Percentiles rank a stretch among this genome's conserved stretches.
phyloP scores from a whole-genome alignment of 441 rosid genomes.

The Brassica balearica region DNA sequence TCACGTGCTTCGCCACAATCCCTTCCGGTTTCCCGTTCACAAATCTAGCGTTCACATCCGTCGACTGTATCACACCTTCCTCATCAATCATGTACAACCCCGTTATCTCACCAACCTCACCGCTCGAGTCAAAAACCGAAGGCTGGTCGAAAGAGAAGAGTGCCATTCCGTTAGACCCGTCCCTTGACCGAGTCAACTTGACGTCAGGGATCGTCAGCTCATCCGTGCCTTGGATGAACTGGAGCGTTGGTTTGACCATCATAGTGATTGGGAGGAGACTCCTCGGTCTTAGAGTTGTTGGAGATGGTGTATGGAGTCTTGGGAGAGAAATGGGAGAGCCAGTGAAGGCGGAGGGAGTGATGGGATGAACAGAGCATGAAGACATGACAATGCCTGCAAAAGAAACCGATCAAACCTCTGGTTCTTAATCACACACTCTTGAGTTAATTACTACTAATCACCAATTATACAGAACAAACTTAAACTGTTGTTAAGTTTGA shows the following conservation, averaged over 20 bases:
- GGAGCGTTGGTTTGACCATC: slow-evolving; percentile 83
- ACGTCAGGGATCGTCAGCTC: slow-evolving; percentile 92
- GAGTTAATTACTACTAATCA: background rate
- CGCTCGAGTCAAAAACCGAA: slow-evolving; percentile 86
- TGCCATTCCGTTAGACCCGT: slow-evolving; percentile 88
- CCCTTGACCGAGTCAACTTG: slow-evolving; percentile 83
- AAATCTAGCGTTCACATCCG: slow-evolving; percentile 91
- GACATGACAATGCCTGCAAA: slow-evolving; percentile 52
- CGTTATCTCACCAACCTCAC: slow-evolving; percentile 92
- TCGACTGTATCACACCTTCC: slow-evolving; percentile 90
- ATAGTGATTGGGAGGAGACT: slow-evolving; percentile 45
- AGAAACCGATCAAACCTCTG: slow-evolving; percentile 5
- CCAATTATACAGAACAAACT: background rate
- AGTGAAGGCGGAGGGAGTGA: slow-evolving; percentile 52
- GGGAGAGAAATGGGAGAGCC: slow-evolving; percentile 54
- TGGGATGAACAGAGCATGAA: slow-evolving; percentile 47
- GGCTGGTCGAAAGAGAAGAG: slow-evolving; percentile 84
- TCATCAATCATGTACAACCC: slow-evolving; percentile 97
- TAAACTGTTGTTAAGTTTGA: background rate
- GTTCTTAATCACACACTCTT: background rate
- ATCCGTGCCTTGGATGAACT: slow-evolving; percentile 92
- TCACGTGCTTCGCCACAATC: slow-evolving; percentile 84
- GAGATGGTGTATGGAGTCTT: slow-evolving; percentile 29
- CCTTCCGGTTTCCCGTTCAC: slow-evolving; percentile 86
- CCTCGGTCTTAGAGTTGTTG: slow-evolving; percentile 32